Base-by-base conservation (phyloP, 2,329 filamentous ascomycete species). In the Hypocreales sp. region DNA sequence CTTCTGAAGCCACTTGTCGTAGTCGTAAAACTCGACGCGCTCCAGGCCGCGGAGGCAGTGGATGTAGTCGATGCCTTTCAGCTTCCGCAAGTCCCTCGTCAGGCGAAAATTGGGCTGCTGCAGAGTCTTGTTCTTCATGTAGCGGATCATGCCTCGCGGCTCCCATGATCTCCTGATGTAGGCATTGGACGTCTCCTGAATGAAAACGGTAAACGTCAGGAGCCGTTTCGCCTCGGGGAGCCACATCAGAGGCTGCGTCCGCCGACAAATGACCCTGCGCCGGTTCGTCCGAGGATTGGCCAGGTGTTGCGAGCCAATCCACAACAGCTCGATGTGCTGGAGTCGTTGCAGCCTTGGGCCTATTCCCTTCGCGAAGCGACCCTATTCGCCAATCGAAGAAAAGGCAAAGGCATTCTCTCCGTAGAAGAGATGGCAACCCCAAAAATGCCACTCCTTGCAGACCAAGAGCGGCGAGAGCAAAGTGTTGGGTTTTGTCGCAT, bases 301-400 rank as follows among this genome's bases (percentile, higher is more conserved):
- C 1, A 57, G 33, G 1, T 30, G 30, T 20, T 55, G 54, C 3
- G 44, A 53, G 4, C 58, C 58, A 0, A 44, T 38, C 44, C 55
- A 61, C 2, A 60, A 38, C 0, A 67, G 22, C 32, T 64, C 58
- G 1, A 67, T 31, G 18, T 61, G 46, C 26, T 56, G 58, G 0
- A 67, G 22, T 0, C 60, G 45, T n/a, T 59, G 49, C 1, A 56
- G 31, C 0, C 57, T 50, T 4, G 45, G 37, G 1, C 51, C 48
- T 14, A 20, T 20, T 20, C 18, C 18, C 7, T 7, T 38, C 28
- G 49, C 52, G 35, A 67, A 67, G 23, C 58, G 51, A 28, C 54
- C 55, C 38, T 60, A 55, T 39, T 67, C 62, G 24, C 63, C 62
- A 0, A 67, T 41, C n/a, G 56, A 61, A n/a, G 58, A 63, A 36